Conservation (phyloP, 768 basidiomycete species). For the Zangia roseola region DNA sequence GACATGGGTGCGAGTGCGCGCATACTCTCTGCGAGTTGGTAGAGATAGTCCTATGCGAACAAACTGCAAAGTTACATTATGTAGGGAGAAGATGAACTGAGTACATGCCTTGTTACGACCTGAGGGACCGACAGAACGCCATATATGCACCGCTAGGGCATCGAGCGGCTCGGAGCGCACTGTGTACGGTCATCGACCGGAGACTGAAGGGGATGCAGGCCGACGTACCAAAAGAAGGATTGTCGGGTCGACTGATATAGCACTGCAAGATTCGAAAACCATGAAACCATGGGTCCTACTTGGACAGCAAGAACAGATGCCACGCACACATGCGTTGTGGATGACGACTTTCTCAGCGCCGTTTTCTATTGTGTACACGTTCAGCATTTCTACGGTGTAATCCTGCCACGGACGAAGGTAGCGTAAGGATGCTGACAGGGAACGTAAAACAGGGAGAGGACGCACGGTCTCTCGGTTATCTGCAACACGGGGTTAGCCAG, state of each 20-base stretch:
- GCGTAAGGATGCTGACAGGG: not conserved
- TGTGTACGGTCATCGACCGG: constrained; percentile 24
- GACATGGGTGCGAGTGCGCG: constrained; percentile 71
- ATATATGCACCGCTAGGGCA: constrained; percentile 61
- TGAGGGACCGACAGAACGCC: constrained; percentile 74
- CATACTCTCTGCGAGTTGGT: constrained; percentile 67
- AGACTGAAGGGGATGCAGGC: not conserved
- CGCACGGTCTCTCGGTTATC: constrained; percentile 79
- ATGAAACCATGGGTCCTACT: not conserved
- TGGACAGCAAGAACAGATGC: not conserved
- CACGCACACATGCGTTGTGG: constrained; percentile 38
- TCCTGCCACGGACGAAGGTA: constrained; percentile 46
- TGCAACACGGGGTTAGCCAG: constrained; percentile 17
- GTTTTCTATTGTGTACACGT: constrained; percentile 59
- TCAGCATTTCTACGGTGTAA: constrained; percentile 75
- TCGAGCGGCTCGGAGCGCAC: constrained; percentile 79
- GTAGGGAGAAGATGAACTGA: too few species aligned
- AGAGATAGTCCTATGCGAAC: constrained; percentile 73
- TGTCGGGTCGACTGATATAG: constrained; percentile 84
- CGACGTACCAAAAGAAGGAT: constrained; percentile 77
- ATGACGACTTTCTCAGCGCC: constrained; percentile 54
- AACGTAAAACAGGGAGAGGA: too few species aligned
- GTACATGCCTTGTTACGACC: constrained; percentile 74
- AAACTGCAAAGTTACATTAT: too few species aligned
- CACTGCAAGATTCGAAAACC: constrained; percentile 42